phyloP scores from a whole-genome alignment of 768 basidiomycete genomes.

The Boletales sp. region DNA sequence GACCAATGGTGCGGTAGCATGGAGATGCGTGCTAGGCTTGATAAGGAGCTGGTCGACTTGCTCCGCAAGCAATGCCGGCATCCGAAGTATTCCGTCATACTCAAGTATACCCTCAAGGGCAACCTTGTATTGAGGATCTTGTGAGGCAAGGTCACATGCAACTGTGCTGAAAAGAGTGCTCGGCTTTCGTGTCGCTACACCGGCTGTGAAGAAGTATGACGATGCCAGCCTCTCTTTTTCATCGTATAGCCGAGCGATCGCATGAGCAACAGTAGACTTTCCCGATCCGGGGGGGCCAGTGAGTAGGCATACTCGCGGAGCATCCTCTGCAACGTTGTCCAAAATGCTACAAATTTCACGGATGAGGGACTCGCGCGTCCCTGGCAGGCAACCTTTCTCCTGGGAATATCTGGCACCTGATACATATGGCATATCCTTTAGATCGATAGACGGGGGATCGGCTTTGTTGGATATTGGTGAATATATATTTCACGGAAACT shows the following conservation, averaged over 20 bases:
- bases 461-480: not conserved
- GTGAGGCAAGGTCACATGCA: conserved; percentile 22
- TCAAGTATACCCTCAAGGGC: too few relatives aligned
- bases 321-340: not conserved
- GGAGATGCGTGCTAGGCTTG: conserved; percentile 9
- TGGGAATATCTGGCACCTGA: conserved; percentile 6
- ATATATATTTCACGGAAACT: too few relatives aligned
- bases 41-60: not conserved
- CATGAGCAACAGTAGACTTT: not conserved
- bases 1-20: conserved; percentile 21
- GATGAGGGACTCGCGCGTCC: conserved; percentile 1
- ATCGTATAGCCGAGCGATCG: conserved; percentile 9
- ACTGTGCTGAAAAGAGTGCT: conserved; percentile 24
- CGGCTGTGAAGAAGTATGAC: conserved; percentile 12
- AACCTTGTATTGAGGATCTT: conserved; percentile 14
- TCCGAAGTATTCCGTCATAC: conserved; percentile 2
- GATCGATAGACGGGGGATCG: not conserved
- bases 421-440: conserved; percentile 5
- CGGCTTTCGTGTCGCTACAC: conserved; percentile 3
- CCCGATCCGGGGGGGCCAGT: conserved; percentile 7
- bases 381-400: conserved; percentile 4
- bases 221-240: conserved; percentile 18
- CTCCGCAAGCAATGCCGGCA: not conserved
- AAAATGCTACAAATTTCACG: not conserved
- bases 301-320: conserved; percentile 15